Base-by-base conservation (phyloP, 2,329 filamentous ascomycete species). In the Fusarium lateritium region DNA sequence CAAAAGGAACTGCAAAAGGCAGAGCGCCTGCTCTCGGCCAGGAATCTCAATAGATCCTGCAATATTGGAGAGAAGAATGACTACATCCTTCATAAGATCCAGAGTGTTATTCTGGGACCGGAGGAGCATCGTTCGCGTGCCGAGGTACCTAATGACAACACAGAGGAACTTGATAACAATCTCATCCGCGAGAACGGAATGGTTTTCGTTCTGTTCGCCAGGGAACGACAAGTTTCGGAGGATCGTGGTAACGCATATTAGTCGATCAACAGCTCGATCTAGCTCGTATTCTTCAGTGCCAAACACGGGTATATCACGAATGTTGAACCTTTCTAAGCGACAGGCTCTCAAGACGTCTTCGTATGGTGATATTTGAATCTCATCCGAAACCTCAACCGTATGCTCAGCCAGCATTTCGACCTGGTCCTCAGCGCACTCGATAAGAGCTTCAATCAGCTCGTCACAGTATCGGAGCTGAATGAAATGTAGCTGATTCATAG, bases 71-170 rank as follows among this genome's bases (percentile, higher is more conserved):
- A 99, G 84, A 70, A 97, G 89, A 17, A 94, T 91, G 60, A 98
- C 89, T 31, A 94, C 84, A 78, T 99, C 96, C 81, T 99, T 99
- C 93, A 98, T 97, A 74, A 98, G 95, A 79, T 99, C 96, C 70
- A 98, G 83, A 1, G 92, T 96, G 79, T 98, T 97, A 75, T 88
- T 85, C 70, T 96, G 88, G 5, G 90, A 93, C 39, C 94, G 89
- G 42, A 98, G 82, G 31, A 98, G 86, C 86, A 95, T 93, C 72
- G 94, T 94, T 15, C 94, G 91, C 6, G 94, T 98, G 31, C 95
- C 96, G 15, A 98, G 85, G 70, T 96, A 93, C 62, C 94, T 87
- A 67, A 98, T 94, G 6, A 94, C 88, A 45, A 90, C 90, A 60
- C 93, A 94, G 10, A 98, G 82, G 74, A 98, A 94, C 72, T 92